Evolutionary conservation across 2,329 filamentous ascomycete species (phyloP).

Genomic region (Aureobasidium lini): DNA sequence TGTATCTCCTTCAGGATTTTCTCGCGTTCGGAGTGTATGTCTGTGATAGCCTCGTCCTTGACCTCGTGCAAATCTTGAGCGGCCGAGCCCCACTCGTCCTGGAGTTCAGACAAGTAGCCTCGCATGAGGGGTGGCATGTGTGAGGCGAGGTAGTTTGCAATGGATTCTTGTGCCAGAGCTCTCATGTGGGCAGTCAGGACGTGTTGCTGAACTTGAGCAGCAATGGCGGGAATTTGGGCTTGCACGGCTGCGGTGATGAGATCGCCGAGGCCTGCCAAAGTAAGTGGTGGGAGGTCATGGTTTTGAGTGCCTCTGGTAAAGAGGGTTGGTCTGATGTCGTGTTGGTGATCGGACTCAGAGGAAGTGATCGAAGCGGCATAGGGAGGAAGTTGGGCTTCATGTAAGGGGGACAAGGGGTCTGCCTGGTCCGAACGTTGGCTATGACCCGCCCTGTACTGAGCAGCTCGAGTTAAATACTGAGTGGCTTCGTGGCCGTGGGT

Average conservation of each 20-base stretch:
- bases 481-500: background rate
- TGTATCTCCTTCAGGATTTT: background rate
- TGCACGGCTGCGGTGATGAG: background rate
- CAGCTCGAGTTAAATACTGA: too few species aligned
- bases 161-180: background rate
- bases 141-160: background rate
- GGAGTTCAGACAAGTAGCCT: background rate
- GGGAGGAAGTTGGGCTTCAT: background rate
- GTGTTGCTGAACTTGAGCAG: background rate
- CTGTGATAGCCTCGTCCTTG: background rate
- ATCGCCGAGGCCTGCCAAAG: background rate
- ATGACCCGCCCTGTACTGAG: too few species aligned
- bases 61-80: background rate
- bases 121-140: background rate
- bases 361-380: background rate
- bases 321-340: background rate
- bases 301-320: background rate
- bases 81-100: background rate
- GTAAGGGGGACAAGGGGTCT: background rate
- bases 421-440: too few species aligned
- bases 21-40: background rate
- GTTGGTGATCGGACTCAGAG: background rate
- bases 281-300: background rate
- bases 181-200: background rate
- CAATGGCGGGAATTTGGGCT: background rate